Percentiles rank a stretch among this genome's conserved stretches.
Evolutionary conservation across 2,329 filamentous ascomycete species (phyloP).

Genomic region (Salinomyces thailandicus): DNA sequence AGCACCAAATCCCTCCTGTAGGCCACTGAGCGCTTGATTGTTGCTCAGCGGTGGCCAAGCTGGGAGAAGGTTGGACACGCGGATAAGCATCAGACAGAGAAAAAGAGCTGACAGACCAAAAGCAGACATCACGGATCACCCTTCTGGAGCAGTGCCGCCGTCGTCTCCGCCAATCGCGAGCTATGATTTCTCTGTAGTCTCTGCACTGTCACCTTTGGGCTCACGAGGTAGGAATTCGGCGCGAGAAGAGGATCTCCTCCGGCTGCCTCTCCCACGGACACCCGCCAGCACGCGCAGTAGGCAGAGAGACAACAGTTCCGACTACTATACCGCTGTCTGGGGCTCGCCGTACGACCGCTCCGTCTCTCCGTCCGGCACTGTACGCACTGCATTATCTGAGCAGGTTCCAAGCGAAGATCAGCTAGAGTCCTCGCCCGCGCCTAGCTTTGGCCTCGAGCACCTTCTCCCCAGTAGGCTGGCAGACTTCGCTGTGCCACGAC

Average conservation of each 20-base stretch:
- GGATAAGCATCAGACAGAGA: background rate
- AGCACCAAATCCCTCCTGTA: background rate
- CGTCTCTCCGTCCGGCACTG: conserved; percentile 32
- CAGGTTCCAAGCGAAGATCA: conserved; percentile 19
- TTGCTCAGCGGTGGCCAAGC: conserved; percentile 6
- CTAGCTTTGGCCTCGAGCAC: conserved; percentile 27
- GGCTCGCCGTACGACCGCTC: conserved; percentile 76
- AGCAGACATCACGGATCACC: conserved; percentile 6
- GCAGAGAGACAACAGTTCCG: conserved; percentile 19
- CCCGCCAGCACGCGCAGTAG: conserved; percentile 18
- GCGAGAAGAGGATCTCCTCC: conserved; percentile 7
- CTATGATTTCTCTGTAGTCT: conserved; percentile 7
- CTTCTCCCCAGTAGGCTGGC: conserved; percentile 22
- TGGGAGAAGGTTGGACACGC: conserved; percentile 7
- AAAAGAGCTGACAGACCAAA: background rate
- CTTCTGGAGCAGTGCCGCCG: conserved; percentile 2
- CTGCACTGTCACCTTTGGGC: background rate
- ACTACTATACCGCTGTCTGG: conserved; percentile 65
- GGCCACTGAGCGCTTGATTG: conserved; percentile 7
- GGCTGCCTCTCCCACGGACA: conserved; percentile 19
- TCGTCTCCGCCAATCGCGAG: conserved; percentile 7
- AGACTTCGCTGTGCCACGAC: conserved; percentile 13
- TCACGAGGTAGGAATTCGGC: conserved; percentile 3
- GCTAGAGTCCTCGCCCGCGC: conserved; percentile 20
- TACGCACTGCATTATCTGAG: conserved; percentile 23